A percentile compares a stretch with the other conserved stretches of the same genome.
These are phyloP conservation scores for Blastobotrys attinorum DNA, from an alignment of 805 yeast genomes.

Conservation along the genomic window DNA sequence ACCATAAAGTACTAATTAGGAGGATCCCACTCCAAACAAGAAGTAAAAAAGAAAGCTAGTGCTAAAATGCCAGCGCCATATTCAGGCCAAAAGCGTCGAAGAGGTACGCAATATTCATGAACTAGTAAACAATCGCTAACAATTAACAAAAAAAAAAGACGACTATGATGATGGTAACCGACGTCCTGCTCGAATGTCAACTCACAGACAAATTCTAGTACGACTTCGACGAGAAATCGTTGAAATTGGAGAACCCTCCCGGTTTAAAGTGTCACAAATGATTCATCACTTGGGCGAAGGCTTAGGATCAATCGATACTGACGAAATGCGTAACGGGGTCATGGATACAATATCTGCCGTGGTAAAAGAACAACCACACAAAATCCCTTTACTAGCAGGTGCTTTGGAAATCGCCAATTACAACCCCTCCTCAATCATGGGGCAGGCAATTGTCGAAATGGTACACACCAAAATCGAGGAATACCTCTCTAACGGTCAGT, in stretches of 20 bases:
- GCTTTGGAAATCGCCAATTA: constrained; percentile 60
- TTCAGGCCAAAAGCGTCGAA: constrained; percentile 2
- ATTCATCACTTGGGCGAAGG: constrained; percentile 29
- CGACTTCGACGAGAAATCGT: constrained; percentile 36
- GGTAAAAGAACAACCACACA: constrained; percentile 85
- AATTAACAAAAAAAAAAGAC: constrained; percentile 1
- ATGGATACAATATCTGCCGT: constrained; percentile 61
- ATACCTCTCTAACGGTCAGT: constrained; percentile 40
- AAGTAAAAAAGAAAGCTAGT: too few relatives aligned
- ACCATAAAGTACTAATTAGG: too few relatives aligned
- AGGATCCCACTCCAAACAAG: too few relatives aligned
- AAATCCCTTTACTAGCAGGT: constrained; percentile 62
- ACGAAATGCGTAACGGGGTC: constrained; percentile 54
- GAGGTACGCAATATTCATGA: not conserved
- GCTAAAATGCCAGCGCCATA: constrained; percentile 2
- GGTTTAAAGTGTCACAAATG: constrained; percentile 17
- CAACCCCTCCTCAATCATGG: constrained; percentile 54
- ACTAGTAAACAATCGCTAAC: not conserved
- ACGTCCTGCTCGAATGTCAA: constrained; percentile 3
- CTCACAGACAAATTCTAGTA: constrained; percentile 1
- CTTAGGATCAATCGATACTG: constrained; percentile 40
- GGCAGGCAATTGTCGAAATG: constrained; percentile 60
- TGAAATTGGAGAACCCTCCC: constrained; percentile 52
- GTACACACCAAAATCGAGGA: constrained; percentile 57
- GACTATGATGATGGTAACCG: too few relatives aligned